Evolutionary conservation across 495 filamentous ascomycete genomes (phyloP).

Genomic region (Bacidia rubella): DNA sequence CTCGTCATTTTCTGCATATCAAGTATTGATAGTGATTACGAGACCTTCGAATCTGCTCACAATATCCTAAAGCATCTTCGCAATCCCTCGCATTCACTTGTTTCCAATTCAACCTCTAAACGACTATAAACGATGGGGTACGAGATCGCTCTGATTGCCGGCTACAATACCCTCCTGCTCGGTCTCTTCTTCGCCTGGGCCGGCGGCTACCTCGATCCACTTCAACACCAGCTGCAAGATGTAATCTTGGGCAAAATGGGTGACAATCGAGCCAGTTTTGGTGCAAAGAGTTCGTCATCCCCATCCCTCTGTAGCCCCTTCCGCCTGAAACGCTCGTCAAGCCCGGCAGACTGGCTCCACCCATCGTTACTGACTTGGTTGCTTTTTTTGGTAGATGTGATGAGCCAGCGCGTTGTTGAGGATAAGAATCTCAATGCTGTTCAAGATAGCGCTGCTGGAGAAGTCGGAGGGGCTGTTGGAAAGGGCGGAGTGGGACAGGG

Average conservation of each 20-base stretch:
- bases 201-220: conserved; percentile 23
- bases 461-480: conserved; percentile 19
- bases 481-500: conserved; percentile 17
- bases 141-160: conserved; percentile 22
- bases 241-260: conserved; percentile 37
- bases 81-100: too few relatives aligned
- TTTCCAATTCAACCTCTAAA: too few relatives aligned
- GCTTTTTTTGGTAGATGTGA: conserved; percentile 14
- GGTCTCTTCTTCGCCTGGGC: conserved; percentile 25
- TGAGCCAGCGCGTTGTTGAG: conserved; percentile 24
- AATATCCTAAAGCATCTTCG: too few relatives aligned
- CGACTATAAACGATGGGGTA: conserved; percentile 7
- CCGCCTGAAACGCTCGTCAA: neutral
- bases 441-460: conserved; percentile 23
- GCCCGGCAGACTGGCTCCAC: neutral
- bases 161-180: conserved; percentile 17
- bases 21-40: too few relatives aligned
- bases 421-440: conserved; percentile 26
- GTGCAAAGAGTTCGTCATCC: conserved; percentile 23
- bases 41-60: too few relatives aligned
- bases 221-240: conserved; percentile 31
- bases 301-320: neutral
- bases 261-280: conserved; percentile 33
- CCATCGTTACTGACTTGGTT: neutral
- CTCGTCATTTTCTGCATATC: too few relatives aligned